Conservation (phyloP, 2,329 filamentous ascomycete genomes). For the Epichloe sp. region DNA sequence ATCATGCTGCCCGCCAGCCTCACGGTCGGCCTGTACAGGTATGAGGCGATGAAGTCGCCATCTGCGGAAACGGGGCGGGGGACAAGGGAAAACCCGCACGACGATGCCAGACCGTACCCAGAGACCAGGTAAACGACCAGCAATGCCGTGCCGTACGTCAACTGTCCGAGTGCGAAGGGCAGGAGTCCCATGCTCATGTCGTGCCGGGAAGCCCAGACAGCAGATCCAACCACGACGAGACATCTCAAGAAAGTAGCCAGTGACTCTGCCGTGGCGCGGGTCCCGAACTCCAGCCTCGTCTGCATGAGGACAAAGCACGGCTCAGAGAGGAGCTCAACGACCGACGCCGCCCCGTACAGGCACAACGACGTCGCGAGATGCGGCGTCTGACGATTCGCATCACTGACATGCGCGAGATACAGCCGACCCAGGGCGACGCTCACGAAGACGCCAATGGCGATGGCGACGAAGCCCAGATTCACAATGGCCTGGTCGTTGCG, state of each 20-base stretch:
- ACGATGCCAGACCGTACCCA: conserved; percentile 40
- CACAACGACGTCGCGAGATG: conserved; percentile 44
- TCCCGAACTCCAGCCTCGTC: conserved; percentile 64
- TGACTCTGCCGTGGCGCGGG: conserved; percentile 74
- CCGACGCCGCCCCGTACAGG: conserved; percentile 42
- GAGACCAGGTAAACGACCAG: conserved; percentile 56
- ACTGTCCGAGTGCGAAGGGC: conserved; percentile 79
- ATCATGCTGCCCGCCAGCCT: conserved; percentile 70
- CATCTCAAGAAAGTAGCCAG: conserved; percentile 68
- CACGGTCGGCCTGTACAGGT: conserved; percentile 59
- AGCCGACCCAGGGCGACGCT: conserved; percentile 50
- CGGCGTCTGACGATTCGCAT: conserved; percentile 41
- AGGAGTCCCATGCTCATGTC: conserved; percentile 55
- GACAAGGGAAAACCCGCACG: conserved; percentile 57
- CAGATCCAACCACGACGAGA: conserved; percentile 56
- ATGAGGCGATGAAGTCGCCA: conserved; percentile 36
- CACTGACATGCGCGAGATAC: conserved; percentile 45
- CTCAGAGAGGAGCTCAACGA: conserved; percentile 71
- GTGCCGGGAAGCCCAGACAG: conserved; percentile 44
- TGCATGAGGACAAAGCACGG: conserved; percentile 84
- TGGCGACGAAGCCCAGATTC: conserved; percentile 75
- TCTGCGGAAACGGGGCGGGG: conserved; percentile 24
- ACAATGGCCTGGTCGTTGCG: conserved; percentile 59
- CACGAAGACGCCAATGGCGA: conserved; percentile 53
- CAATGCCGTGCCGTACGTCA: conserved; percentile 59